Evolutionary conservation across 495 filamentous ascomycete species (phyloP), one percentile per base, ranked within the genome.

Genomic region (Neurospora cerealis): DNA sequence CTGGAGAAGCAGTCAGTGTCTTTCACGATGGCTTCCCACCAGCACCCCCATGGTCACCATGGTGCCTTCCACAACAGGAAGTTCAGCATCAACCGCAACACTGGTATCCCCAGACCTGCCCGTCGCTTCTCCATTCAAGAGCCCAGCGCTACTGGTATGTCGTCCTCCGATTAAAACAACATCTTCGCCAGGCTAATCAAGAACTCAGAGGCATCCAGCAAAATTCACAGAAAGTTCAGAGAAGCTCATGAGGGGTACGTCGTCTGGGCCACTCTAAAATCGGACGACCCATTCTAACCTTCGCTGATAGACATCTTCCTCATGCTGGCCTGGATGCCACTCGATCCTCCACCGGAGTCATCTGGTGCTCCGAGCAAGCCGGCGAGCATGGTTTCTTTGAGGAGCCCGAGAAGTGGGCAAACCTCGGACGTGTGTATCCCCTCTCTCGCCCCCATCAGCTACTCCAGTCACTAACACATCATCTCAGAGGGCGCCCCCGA

Each of bases 251-350:
- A 94, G 81, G 93, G 93, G 79, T 80, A 80, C 69, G 73, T 46
- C 9, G 6, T n/a, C 28, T 7, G 5, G 21, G 21, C 13, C 11
- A 11, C 24, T 2, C n/a, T 15, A 1, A 15, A 17, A 28, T 28
- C n/a, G 3, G 39, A 69, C 11, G 19, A 21, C 40, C 32, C 10
- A 38, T 24, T 21, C 66, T 77, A 28, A 75, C 71, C 28, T 17
- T 11, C 1, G 4, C 28, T 13, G 4, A 32, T 70, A 80, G 78
- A 72, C 94, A 96, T 85, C 90, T 91, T 74, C 91, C 93, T 44
- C 94, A 97, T 82, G 93, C 94, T 54, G 94, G 93, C 76, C 89
- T 97, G 41, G 94, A 97, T 77, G 91, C 94, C 60, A 90, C 89
- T 46, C 89, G 94, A 80, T 91, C 93, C 17, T 92, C 90, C 19